phyloP scores from a whole-genome alignment of 2,329 filamentous ascomycete genomes.

The Aaosphaeria pasadenensis region DNA sequence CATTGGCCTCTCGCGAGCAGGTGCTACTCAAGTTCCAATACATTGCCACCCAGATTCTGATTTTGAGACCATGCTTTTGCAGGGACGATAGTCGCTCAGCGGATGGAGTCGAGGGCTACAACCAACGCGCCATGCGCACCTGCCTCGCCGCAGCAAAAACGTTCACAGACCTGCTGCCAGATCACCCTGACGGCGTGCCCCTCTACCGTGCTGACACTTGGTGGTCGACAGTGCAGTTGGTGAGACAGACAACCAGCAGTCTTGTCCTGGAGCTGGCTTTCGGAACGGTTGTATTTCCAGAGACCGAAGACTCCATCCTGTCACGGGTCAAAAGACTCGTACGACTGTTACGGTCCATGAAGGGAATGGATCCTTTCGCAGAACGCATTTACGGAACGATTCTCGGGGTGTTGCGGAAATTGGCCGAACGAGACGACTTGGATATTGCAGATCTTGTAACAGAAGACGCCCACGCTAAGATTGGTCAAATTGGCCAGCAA shows the following conservation, averaged over 20 bases:
- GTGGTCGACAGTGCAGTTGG: conserved; percentile 36
- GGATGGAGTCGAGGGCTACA: neutral
- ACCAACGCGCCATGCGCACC: neutral
- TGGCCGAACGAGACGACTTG: conserved; percentile 2
- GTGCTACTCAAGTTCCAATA: conserved; percentile 24
- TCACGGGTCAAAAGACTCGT: conserved; percentile 30
- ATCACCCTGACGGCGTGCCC: neutral
- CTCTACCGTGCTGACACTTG: conserved; percentile 28
- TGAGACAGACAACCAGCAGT: conserved; percentile 38
- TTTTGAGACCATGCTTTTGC: conserved; percentile 37
- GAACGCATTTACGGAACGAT: conserved; percentile 24
- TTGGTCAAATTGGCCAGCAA: no score
- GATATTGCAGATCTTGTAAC: neutral
- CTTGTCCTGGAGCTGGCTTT: conserved; percentile 37
- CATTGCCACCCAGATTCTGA: conserved; percentile 32
- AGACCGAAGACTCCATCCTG: conserved; percentile 9
- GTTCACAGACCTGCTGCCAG: neutral
- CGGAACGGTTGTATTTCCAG: conserved; percentile 4
- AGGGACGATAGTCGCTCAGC: neutral
- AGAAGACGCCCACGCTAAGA: neutral
- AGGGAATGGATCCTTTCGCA: conserved; percentile 24
- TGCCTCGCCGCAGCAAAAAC: neutral
- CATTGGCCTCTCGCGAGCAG: conserved; percentile 7
- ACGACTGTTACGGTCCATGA: conserved; percentile 31
- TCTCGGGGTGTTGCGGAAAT: conserved; percentile 13